Evolutionary conservation across 108 stramenopile genomes (phyloP), one percentile per base, ranked within the genome.

Genomic region (Phaeodactylum tricornutum): DNA sequence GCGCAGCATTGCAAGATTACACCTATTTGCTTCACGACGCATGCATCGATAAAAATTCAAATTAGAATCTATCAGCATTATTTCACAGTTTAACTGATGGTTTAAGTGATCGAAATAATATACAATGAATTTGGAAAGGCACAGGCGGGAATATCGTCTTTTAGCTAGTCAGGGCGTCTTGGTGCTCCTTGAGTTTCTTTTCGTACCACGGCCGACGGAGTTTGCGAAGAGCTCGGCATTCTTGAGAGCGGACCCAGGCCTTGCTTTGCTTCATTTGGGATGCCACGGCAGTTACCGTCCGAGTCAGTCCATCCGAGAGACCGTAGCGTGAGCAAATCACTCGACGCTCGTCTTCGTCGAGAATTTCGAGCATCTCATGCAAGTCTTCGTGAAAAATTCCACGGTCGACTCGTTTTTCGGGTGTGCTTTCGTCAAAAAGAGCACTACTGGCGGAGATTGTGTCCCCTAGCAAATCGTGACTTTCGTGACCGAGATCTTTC

Each of bases 141-240:
- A n/a, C n/a, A n/a, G n/a, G n/a, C n/a, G n/a, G n/a, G n/a, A n/a
- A n/a, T n/a, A 40, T 3, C 38, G 21, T 45, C 20, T 7, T 7
- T 43, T 57, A 64, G 23, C 40, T 56, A n/a, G 55, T 49, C 12
- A 88, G 52, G 1, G 87, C 75, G 48, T 81, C 53, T 61, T 81
- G 75, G 57, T 92, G 84, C 50, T 92, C 86, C 50, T 66, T 80
- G 56, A 92, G 54, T 50, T 82, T 66, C 55, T 84, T 75, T 62
- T 92, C 91, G 55, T 92, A 92, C 91, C 91, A 92, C 14, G 91
- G 91, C 16, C 91, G 71, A 22, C 91, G 65, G 14, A 92, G 55
- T 55, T 84, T 86, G 22, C 91, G 62, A 30, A 92, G 57, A 34
- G 84, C 91, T 53, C 87, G 71, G 42, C 80, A 85, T 58, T 92